Base-by-base conservation (phyloP, 345 rosid species). In the Gossypium rotundifolium region DNA sequence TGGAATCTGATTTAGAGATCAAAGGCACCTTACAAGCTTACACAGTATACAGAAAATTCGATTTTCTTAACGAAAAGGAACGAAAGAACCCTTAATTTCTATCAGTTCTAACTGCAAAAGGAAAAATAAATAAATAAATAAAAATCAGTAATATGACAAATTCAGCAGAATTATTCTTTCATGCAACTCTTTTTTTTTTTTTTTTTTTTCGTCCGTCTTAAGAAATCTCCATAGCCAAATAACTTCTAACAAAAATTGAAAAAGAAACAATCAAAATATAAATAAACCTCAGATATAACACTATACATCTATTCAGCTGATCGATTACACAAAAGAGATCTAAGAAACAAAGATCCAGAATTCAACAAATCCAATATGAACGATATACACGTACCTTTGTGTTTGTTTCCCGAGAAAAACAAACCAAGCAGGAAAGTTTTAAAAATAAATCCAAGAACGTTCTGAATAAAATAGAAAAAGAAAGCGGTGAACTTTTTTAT, bases 371-470 rank as follows among this genome's bases (percentile, higher is more conserved):
- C 74, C 46, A 57, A 20, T 3, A 69, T 68, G 52, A 48, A 67
- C 29, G 61, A 75, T 13, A 53, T 2, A 53, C 2, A 62, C 42
- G 38, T 42, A 74, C 79, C 48, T 59, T 59, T 45, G 18, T 61
- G 74, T 74, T 76, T 74, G 64, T 66, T 77, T 72, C 72, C 70
- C 23, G 45, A 69, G 75, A 68, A 44, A 54, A 40, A 63, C 16
- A 59, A 59, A 12, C 17, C 25, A 12, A 59, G 38, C 2, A 59
- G 40, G 57, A 46, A 40, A 70, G 38, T 70, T 46, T 40, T 11
- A 14, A 11, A 65, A 67, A 68, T 16, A 66, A 27, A 52, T 40
- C 71, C 9, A 63, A 60, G 38, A 23, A 33, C 40, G 40, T 11
- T 3, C 13, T 10, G 2, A 55, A 55, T 18, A 55, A 25, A 27